Conservation (phyloP, 2,329 filamentous ascomycete species). For the Neospermospora avenae region DNA sequence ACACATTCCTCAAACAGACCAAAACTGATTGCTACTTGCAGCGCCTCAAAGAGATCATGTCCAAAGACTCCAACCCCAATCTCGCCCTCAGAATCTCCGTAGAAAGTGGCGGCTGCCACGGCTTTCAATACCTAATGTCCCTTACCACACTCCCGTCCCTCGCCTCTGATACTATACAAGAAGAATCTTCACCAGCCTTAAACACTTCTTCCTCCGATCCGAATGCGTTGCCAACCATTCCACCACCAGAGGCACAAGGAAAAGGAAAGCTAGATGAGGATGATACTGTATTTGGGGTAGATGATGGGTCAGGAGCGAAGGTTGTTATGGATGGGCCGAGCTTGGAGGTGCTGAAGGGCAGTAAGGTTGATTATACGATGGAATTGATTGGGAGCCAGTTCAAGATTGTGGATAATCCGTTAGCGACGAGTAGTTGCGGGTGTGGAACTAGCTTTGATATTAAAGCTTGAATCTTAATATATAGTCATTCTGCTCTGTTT, state of each 20-base stretch:
- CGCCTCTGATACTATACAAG: conserved; percentile 23
- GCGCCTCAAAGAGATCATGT: conserved; percentile 61
- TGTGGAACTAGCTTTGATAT: conserved; percentile 98
- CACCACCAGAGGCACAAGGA: neutral
- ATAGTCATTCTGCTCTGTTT: neutral
- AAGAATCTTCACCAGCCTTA: conserved; percentile 19
- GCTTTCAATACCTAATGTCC: conserved; percentile 96
- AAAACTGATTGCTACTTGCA: conserved; percentile 10
- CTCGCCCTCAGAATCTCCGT: conserved; percentile 89
- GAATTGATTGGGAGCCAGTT: conserved; percentile 95
- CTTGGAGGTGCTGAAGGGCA: conserved; percentile 83
- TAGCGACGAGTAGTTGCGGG: conserved; percentile 89
- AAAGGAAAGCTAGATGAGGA: conserved; percentile 55
- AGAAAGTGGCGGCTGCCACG: conserved; percentile 92
- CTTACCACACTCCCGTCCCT: conserved; percentile 59
- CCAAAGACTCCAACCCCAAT: conserved; percentile 67
- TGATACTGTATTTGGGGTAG: conserved; percentile 81
- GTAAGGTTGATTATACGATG: conserved; percentile 94
- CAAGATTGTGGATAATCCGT: conserved; percentile 91
- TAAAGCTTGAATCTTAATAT: conserved; percentile 50
- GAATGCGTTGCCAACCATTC: conserved; percentile 12
- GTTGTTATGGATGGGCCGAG: conserved; percentile 87
- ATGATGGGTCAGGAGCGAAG: conserved; percentile 61
- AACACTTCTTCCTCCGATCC: conserved; percentile 22
- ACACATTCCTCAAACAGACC: neutral